Conservation (phyloP, 768 basidiomycete species). For the Gyrodon lividus region DNA sequence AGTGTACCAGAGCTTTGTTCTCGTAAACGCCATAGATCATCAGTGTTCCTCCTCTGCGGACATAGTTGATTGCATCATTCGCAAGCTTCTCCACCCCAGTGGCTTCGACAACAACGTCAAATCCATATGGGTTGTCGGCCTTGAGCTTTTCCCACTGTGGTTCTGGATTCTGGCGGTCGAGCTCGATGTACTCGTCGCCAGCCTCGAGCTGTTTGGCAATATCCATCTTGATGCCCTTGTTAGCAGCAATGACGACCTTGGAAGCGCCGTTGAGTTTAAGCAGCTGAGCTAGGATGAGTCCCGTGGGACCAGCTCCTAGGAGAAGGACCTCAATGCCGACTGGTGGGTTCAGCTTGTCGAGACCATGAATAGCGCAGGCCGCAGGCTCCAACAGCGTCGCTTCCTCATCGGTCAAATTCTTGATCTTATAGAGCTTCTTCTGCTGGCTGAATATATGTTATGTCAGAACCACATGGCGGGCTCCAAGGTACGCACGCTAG, state of each 20-base stretch:
- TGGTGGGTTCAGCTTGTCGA: constrained; percentile 81
- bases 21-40: constrained; percentile 92
- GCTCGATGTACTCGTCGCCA: constrained; percentile 82
- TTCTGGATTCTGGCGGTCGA: constrained; percentile 72
- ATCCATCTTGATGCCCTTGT: constrained; percentile 89
- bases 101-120: constrained; percentile 82
- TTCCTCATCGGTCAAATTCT: constrained; percentile 85
- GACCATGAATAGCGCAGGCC: constrained; percentile 88
- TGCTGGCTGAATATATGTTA: constrained; percentile 43
- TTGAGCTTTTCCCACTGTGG: constrained; percentile 81
- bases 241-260: constrained; percentile 80
- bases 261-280: constrained; percentile 84
- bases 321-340: constrained; percentile 85
- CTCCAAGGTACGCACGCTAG: background rate
- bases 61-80: constrained; percentile 88
- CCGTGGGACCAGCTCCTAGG: constrained; percentile 89
- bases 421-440: constrained; percentile 82
- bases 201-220: constrained; percentile 77
- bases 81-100: constrained; percentile 85
- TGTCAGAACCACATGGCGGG: background rate
- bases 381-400: constrained; percentile 88
- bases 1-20: constrained; percentile 79
- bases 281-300: constrained; percentile 86
- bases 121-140: constrained; percentile 81
- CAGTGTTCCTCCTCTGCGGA: constrained; percentile 78